These are phyloP conservation scores for Calonectria pauciramosa DNA, from an alignment of 2,329 filamentous ascomycete genomes.

Conservation along the genomic window DNA sequence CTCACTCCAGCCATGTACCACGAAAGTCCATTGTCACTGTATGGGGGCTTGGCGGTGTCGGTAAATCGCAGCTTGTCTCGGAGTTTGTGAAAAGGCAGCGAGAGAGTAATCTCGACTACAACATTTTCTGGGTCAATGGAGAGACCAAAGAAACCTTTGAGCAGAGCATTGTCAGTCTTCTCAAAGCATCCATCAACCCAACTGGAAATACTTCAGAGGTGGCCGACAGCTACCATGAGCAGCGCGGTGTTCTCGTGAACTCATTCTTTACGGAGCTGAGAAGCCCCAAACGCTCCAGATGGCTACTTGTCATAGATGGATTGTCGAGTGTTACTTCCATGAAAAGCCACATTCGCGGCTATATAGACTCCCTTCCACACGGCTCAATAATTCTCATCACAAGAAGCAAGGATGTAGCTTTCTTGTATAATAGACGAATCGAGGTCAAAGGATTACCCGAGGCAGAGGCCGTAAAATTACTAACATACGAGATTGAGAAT, in stretches of 20 bases:
- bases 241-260: neutral
- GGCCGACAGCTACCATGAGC: neutral
- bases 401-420: neutral
- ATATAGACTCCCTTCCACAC: neutral
- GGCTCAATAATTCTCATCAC: slow-evolving; percentile 4
- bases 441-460: slow-evolving; percentile 6
- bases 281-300: neutral
- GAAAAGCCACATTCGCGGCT: neutral
- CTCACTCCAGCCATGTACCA: neutral
- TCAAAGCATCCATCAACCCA: neutral
- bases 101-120: neutral
- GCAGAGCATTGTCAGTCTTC: neutral
- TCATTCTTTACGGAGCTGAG: slow-evolving; percentile 8
- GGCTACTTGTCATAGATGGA: slow-evolving; percentile 11
- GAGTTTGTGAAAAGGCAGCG: slow-evolving; percentile 4
- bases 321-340: neutral
- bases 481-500: neutral
- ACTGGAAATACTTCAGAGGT: neutral
- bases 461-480: neutral
- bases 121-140: slow-evolving; percentile 6
- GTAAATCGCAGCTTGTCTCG: slow-evolving; percentile 7
- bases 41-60: neutral
- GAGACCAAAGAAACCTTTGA: slow-evolving; percentile 4
- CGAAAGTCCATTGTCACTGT: slow-evolving; percentile 6
- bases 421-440: neutral